Evolutionary conservation across 345 rosid species (phyloP).

Genomic region (Camelina laxa): DNA sequence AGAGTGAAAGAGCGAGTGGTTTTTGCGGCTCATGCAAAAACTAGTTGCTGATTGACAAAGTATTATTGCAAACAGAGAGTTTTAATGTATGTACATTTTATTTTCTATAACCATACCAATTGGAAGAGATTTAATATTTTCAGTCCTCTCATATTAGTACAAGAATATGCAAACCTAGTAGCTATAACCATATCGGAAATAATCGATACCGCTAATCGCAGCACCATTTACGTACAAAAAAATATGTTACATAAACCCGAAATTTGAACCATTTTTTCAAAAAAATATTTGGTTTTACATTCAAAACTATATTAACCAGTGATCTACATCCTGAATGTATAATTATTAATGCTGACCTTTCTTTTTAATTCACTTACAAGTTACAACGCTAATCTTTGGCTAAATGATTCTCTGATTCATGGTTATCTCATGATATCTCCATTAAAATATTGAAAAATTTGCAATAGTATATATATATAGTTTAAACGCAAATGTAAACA

Average conservation of each 20-base stretch:
- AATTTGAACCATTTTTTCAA: background rate
- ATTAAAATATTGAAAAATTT: background rate
- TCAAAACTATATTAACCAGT: background rate
- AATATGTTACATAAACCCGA: background rate
- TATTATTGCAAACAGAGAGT: background rate
- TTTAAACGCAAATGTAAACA: background rate
- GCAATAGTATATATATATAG: background rate
- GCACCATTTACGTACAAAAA: background rate
- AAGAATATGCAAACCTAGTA: background rate
- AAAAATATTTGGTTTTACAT: background rate
- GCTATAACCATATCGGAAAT: background rate
- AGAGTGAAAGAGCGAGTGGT: background rate
- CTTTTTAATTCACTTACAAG: background rate
- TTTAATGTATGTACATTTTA: background rate
- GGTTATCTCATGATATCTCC: slow-evolving; percentile 1
- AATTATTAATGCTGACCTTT: background rate
- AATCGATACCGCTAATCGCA: background rate
- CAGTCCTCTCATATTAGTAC: background rate
- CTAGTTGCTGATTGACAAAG: background rate
- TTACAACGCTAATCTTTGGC: background rate
- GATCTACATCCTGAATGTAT: background rate
- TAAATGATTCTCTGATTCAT: background rate
- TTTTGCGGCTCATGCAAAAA: background rate
- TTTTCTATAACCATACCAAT: background rate
- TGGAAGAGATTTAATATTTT: background rate